Percentiles rank a stretch among this genome's conserved stretches.
phyloP scores from a whole-genome alignment of 352 stramenopile genomes.

The Phytophthora hibernalis region DNA sequence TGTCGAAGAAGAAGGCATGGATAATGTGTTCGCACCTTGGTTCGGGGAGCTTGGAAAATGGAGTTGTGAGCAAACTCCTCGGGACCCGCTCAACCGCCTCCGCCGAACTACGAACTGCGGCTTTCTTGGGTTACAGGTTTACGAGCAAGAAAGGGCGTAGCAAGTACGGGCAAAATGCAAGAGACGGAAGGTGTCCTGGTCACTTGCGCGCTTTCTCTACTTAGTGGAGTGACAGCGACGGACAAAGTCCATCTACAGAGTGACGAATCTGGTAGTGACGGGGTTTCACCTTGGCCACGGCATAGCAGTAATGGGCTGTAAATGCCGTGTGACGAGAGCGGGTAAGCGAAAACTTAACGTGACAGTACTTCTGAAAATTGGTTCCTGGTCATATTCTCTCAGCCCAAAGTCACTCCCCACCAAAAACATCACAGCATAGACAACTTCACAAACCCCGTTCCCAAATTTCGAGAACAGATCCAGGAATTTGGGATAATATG shows the following conservation, averaged over 20 bases:
- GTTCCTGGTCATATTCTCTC: not conserved
- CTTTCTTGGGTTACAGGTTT: not conserved
- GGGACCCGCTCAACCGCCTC: not conserved
- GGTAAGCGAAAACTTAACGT: not conserved
- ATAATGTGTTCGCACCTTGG: slow-evolving; percentile 46
- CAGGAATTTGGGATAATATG: not conserved
- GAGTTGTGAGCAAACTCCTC: slow-evolving; percentile 8
- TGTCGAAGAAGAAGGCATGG: slow-evolving; percentile 73
- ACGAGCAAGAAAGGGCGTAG: slow-evolving; percentile 30
- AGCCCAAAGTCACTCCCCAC: no score
- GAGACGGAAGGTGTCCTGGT: not conserved
- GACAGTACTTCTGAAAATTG: not conserved
- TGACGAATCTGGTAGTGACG: not conserved
- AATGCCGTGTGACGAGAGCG: not conserved
- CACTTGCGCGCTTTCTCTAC: slow-evolving; percentile 1
- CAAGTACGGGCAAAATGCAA: slow-evolving; percentile 62
- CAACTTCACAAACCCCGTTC: not conserved
- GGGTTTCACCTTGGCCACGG: not conserved
- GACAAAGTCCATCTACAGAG: not conserved
- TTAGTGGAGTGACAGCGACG: slow-evolving; percentile 14
- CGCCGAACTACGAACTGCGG: not conserved
- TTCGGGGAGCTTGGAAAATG: slow-evolving; percentile 45
- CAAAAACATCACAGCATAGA: not conserved
- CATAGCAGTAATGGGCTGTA: slow-evolving; percentile 6
- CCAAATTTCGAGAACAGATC: not conserved